Conservation (phyloP, 1,284 basidiomycete genomes). For the Trichosporon sp. region DNA sequence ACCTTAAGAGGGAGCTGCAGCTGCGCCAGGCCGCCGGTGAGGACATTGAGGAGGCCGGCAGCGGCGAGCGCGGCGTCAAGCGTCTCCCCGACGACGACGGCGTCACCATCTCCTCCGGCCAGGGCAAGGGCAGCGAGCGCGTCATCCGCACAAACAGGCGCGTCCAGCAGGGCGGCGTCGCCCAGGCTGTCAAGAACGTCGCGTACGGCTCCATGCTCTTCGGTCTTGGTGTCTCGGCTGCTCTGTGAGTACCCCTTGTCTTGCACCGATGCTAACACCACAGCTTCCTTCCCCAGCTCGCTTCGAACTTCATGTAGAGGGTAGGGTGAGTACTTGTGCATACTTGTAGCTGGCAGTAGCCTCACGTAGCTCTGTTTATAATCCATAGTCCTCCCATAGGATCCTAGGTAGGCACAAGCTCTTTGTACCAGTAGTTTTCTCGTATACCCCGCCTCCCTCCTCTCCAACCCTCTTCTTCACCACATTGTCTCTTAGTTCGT, state of each 20-base stretch:
- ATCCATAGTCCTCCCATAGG: not conserved
- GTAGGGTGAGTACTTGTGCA: constrained; percentile 3
- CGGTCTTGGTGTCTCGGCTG: constrained; percentile 44
- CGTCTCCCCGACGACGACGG: constrained; percentile 37
- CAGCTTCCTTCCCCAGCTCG: constrained; percentile 8
- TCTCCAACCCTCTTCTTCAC: not conserved
- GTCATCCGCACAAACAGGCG: constrained; percentile 42
- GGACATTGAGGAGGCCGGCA: constrained; percentile 39
- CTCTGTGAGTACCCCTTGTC: constrained; percentile 30
- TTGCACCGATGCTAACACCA: not conserved
- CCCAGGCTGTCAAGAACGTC: constrained; percentile 33
- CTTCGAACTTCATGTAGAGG: constrained; percentile 6
- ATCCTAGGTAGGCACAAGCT: constrained; percentile 1
- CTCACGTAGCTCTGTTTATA: not conserved
- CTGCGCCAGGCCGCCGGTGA: constrained; percentile 41
- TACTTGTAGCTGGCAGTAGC: not conserved
- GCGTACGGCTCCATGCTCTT: constrained; percentile 47
- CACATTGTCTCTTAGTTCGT: constrained; percentile 3
- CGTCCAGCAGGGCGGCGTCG: constrained; percentile 25
- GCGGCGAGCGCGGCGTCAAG: constrained; percentile 37
- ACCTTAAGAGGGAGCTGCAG: constrained; percentile 42
- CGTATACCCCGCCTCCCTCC: not conserved
- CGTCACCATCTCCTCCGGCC: constrained; percentile 32
- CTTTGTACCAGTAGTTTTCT: not conserved
- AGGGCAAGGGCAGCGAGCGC: constrained; percentile 26